A percentile compares a stretch with the other conserved stretches of the same genome.
These are phyloP conservation scores for Aphanomyces euteiches DNA, from an alignment of 352 stramenopile species.

Conservation along the genomic window DNA sequence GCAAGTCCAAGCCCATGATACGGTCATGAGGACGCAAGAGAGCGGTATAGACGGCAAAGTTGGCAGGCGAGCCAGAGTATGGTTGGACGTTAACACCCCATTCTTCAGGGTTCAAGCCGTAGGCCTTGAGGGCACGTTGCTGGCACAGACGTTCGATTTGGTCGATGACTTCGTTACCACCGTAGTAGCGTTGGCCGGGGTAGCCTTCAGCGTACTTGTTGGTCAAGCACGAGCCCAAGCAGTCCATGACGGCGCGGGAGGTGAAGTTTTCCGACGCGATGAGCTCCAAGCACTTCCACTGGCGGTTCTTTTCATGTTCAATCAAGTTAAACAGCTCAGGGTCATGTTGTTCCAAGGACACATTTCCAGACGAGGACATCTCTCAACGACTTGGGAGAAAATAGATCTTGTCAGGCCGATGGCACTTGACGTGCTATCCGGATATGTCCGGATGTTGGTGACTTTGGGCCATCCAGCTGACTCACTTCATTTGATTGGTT, in stretches of 20 bases:
- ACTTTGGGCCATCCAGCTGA: no score
- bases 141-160: constrained; percentile 95
- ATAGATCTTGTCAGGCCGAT: no score
- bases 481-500: no score
- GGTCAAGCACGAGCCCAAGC: constrained; percentile 96
- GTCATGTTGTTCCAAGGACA: constrained; percentile 91
- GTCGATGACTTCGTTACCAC: constrained; percentile 98
- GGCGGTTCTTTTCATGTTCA: constrained; percentile 97
- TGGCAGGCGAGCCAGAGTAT: constrained; percentile 96
- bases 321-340: constrained; percentile 98
- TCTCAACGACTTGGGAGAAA: no score
- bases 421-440: no score
- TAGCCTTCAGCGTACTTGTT: constrained; percentile 99
- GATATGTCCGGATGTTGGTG: no score
- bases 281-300: constrained; percentile 97
- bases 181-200: constrained; percentile 96
- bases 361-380: constrained; percentile 43
- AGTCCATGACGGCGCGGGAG: constrained; percentile 97
- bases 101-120: constrained; percentile 88
- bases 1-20: constrained; percentile 99
- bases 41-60: constrained; percentile 99
- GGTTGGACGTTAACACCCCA: constrained; percentile 99
- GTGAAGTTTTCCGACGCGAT: constrained; percentile 99
- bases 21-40: constrained; percentile 96
- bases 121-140: constrained; percentile 91